Evolutionary conservation across 805 yeast species (phyloP).

Genomic region (Komagataella pastoris): DNA sequence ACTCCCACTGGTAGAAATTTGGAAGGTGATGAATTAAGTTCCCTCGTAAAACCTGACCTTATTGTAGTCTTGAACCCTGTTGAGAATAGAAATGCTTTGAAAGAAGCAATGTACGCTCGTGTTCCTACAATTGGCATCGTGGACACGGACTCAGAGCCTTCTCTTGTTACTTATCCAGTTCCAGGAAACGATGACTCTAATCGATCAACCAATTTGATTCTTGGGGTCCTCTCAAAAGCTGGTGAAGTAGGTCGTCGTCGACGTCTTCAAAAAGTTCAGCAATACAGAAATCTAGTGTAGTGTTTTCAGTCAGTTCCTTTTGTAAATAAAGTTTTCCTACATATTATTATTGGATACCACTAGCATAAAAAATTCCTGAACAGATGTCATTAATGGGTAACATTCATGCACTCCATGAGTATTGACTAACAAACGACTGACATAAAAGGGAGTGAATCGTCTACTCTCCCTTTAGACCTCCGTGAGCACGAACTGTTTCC

Average conservation of each 20-base stretch:
- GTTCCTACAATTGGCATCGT: conserved; percentile 90
- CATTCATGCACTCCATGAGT: not conserved
- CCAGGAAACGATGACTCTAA: conserved; percentile 93
- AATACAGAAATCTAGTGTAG: conserved; percentile 13
- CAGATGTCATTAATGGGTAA: no score
- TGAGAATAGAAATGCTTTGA: conserved; percentile 68
- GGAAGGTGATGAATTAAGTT: conserved; percentile 30
- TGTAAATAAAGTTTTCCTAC: not conserved
- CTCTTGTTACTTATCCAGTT: conserved; percentile 81
- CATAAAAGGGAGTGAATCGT: no score
- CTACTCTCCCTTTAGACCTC: no score
- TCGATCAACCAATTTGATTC: conserved; percentile 65
- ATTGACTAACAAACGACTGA: not conserved
- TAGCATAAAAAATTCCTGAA: no score
- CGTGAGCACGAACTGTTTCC: no score
- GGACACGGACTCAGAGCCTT: conserved; percentile 90
- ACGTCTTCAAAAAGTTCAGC: conserved; percentile 29
- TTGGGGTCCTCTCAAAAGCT: conserved; percentile 76
- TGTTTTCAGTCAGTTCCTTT: not conserved
- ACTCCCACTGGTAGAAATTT: conserved; percentile 48
- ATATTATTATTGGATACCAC: no score
- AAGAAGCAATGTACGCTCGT: conserved; percentile 70
- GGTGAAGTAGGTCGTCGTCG: conserved; percentile 65
- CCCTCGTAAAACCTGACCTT: conserved; percentile 75
- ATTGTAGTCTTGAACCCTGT: conserved; percentile 79